A percentile compares a stretch with the other conserved stretches of the same genome.
Evolutionary conservation across 768 basidiomycete genomes (phyloP).

Genomic region (Suillus decipiens): DNA sequence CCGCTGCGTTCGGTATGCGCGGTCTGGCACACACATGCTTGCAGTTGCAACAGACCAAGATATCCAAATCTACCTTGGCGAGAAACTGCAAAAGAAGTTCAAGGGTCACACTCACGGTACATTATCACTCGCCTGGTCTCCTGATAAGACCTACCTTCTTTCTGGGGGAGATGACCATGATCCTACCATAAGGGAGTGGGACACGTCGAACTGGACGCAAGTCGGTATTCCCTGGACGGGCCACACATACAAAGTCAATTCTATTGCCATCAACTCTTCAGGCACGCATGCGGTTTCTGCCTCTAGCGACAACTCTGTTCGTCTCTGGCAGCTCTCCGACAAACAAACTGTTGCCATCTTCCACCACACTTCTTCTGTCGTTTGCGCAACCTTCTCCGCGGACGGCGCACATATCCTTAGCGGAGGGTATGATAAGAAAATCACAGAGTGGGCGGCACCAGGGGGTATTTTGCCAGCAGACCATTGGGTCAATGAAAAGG

Average conservation of each 20-base stretch:
- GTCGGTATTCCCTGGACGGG: background rate
- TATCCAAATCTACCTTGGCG: background rate
- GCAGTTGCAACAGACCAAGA: background rate
- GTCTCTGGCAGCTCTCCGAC: background rate
- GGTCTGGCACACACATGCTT: background rate
- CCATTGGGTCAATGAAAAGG: too few species aligned
- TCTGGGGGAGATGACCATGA: background rate
- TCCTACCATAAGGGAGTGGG: background rate
- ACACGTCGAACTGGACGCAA: background rate
- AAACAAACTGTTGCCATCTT: background rate
- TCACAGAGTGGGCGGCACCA: background rate
- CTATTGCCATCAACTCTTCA: background rate
- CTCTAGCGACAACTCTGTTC: background rate
- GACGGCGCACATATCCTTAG: background rate
- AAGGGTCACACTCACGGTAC: background rate
- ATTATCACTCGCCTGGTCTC: background rate
- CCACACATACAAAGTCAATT: background rate
- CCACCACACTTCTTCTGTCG: constrained; percentile 1
- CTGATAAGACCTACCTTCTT: background rate
- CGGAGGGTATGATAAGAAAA: background rate
- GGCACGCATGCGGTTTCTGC: background rate
- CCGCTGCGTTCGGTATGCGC: background rate
- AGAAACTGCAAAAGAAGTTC: background rate
- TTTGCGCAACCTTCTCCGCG: background rate
- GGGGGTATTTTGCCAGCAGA: background rate